Percentiles rank a stretch among this genome's conserved stretches.
These are phyloP conservation scores for Phytomonas francai DNA, from an alignment of 208 protist species.

Conservation along the genomic window DNA sequence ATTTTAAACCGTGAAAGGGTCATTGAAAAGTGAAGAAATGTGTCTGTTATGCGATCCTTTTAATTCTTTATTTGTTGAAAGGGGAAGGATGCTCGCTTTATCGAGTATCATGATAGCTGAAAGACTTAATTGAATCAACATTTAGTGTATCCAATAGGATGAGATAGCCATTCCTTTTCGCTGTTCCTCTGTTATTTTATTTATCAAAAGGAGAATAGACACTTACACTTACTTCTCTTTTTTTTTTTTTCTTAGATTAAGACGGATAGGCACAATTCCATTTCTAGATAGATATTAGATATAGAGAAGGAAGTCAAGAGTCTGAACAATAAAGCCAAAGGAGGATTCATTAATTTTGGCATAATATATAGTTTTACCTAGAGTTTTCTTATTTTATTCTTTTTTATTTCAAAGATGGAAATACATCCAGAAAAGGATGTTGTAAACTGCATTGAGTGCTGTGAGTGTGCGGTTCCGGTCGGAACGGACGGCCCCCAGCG, in stretches of 20 bases:
- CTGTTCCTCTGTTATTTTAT: neutral
- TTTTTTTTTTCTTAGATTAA: neutral
- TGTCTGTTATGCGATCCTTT: neutral
- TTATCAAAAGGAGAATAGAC: neutral
- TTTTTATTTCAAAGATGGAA: conserved; percentile 1
- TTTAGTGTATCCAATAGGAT: neutral
- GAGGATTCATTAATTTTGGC: neutral
- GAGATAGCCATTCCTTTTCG: neutral
- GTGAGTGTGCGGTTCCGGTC: conserved; percentile 59
- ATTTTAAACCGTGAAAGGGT: neutral
- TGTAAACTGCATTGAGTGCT: conserved; percentile 31
- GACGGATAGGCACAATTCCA: neutral
- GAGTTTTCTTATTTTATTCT: conserved; percentile 2
- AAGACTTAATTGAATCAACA: neutral
- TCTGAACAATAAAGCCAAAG: neutral
- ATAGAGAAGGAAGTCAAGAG: neutral
- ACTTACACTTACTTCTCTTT: neutral
- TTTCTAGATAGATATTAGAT: conserved; percentile 1
- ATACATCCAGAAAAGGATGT: neutral
- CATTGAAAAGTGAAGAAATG: neutral
- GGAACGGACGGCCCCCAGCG: conserved; percentile 56
- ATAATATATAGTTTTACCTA: neutral
- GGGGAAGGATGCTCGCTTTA: neutral
- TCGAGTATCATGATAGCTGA: neutral
- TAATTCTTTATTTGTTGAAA: neutral